Evolutionary conservation across 2,329 filamentous ascomycete genomes (phyloP).

Genomic region (Diplodia corticola): DNA sequence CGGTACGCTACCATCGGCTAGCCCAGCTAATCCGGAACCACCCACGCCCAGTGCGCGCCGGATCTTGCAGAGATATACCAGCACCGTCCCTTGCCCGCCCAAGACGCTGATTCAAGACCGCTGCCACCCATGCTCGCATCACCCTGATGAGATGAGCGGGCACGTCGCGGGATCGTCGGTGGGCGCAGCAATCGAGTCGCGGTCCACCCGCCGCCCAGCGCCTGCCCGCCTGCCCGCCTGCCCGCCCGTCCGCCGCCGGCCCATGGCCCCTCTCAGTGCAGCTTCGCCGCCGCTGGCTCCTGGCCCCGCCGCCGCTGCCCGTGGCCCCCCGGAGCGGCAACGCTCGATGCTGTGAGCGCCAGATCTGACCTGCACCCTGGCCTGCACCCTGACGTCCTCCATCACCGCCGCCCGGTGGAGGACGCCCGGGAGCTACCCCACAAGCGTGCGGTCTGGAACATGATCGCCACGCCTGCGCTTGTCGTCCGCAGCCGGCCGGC

Average conservation of each 20-base stretch:
- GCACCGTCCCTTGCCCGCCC: not conserved
- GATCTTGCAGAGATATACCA: constrained; percentile 8
- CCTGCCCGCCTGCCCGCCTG: not conserved
- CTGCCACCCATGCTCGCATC: constrained; percentile 12
- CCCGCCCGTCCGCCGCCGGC: not conserved
- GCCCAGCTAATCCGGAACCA: constrained; percentile 14
- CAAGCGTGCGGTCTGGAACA: constrained; percentile 16
- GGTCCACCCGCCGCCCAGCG: not conserved
- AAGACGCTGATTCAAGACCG: constrained; percentile 9
- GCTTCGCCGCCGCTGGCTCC: constrained; percentile 4
- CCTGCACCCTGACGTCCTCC: constrained; percentile 17
- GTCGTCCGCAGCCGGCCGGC: not conserved
- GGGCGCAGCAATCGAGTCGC: constrained; percentile 20
- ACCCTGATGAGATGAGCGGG: constrained; percentile 22
- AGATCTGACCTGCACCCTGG: constrained; percentile 14
- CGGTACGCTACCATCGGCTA: constrained; percentile 20
- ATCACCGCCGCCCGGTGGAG: not conserved
- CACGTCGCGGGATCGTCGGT: constrained; percentile 20
- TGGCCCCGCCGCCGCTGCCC: not conserved
- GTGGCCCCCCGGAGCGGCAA: not conserved
- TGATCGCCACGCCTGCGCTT: constrained; percentile 5
- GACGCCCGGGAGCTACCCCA: constrained; percentile 18
- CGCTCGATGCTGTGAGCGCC: not conserved
- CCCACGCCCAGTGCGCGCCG: constrained; percentile 1
- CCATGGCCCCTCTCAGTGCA: not conserved